Conservation (phyloP, 371 early-diverging fungal species). For the Chytridium lagenaria region DNA sequence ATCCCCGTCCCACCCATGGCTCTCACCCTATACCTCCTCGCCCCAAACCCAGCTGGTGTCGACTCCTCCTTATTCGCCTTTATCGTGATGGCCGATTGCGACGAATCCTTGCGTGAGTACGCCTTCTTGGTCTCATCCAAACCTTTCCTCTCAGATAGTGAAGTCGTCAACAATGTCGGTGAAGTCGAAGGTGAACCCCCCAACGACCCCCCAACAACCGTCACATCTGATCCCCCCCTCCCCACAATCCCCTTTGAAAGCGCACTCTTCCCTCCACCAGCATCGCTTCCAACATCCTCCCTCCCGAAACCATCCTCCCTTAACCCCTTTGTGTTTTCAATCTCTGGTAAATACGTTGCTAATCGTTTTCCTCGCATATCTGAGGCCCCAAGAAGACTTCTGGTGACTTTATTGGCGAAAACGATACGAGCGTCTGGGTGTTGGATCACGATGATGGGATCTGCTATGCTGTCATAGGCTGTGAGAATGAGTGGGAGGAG, state of each 20-base stretch:
- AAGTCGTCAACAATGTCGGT: not conserved
- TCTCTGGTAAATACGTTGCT: not conserved
- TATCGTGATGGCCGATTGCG: not conserved
- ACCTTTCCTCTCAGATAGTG: no score
- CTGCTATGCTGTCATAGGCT: conserved; percentile 23
- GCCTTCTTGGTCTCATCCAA: no score
- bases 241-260: not conserved
- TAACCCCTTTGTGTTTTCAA: not conserved
- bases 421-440: conserved; percentile 8
- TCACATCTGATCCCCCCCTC: not conserved
- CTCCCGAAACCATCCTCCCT: not conserved
- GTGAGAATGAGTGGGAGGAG: conserved; percentile 15
- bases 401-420: conserved; percentile 11
- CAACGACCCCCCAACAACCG: not conserved
- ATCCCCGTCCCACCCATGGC: not conserved
- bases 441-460: conserved; percentile 30
- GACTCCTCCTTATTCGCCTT: no score
- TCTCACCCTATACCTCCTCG: not conserved
- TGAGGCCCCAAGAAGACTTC: conserved; percentile 12
- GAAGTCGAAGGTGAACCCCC: not conserved
- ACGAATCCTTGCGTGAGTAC: not conserved
- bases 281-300: not conserved
- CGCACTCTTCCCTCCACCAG: not conserved
- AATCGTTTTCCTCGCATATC: not conserved
- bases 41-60: not conserved